Conservation (phyloP, 208 protist species). For the Porcisia hertigi region DNA sequence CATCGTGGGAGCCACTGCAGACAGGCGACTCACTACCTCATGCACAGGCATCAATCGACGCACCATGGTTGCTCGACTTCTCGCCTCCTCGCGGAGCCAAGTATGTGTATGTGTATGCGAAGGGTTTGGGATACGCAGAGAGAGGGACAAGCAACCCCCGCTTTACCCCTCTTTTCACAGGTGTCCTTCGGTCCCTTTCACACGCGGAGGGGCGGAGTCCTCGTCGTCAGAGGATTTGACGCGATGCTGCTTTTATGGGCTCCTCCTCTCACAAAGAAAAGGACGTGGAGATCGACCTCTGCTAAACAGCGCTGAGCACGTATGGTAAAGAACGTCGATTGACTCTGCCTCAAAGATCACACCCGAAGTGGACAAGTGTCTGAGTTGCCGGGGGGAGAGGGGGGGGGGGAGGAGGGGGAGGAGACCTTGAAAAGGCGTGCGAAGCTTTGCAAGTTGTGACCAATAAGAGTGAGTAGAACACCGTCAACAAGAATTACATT, state of each 20-base stretch:
- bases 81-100: background rate
- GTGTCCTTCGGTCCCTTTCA: too few relatives aligned
- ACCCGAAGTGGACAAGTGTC: background rate
- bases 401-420: background rate
- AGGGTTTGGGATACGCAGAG: background rate
- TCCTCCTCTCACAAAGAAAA: background rate
- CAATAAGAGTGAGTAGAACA: too few relatives aligned
- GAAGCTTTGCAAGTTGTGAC: background rate
- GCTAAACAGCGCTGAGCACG: background rate
- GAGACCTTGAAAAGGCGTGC: too few relatives aligned
- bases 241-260: background rate
- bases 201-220: too few relatives aligned
- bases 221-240: too few relatives aligned
- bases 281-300: background rate
- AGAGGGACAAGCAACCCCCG: too few relatives aligned
- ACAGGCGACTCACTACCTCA: constrained; percentile 14
- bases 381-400: background rate
- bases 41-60: constrained; percentile 39
- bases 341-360: background rate
- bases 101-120: background rate
- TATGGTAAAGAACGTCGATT: background rate
- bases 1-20: constrained; percentile 11
- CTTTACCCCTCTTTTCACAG: too few relatives aligned
- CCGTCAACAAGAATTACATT: too few relatives aligned
- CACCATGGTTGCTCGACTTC: constrained; percentile 48